These are phyloP conservation scores for Neocucurbitaria cava DNA, from an alignment of 2,329 filamentous ascomycete genomes.

Conservation along the genomic window DNA sequence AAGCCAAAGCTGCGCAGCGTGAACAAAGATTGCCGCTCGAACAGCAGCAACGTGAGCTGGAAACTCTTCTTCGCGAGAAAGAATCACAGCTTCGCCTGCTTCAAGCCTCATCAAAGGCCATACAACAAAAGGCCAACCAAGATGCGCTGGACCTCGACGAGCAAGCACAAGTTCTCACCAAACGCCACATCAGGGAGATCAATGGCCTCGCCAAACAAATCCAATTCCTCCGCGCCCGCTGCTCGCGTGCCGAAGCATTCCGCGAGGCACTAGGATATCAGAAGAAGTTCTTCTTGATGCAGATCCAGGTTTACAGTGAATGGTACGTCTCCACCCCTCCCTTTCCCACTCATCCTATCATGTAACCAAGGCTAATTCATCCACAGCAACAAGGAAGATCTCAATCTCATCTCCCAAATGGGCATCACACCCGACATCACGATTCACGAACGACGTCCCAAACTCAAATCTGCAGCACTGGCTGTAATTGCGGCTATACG, in stretches of 20 bases:
- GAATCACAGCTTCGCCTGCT: constrained; percentile 33
- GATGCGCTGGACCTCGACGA: constrained; percentile 44
- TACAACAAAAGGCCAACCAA: constrained; percentile 37
- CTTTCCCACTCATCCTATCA: background rate
- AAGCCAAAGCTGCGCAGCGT: constrained; percentile 42
- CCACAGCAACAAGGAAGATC: constrained; percentile 86
- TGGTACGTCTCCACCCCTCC: constrained; percentile 72
- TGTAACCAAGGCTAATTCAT: constrained; percentile 19
- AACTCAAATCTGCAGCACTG: constrained; percentile 57
- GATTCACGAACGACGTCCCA: constrained; percentile 53
- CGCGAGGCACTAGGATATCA: constrained; percentile 82
- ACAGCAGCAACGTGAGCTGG: constrained; percentile 59
- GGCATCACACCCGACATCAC: constrained; percentile 66
- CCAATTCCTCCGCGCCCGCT: constrained; percentile 83
- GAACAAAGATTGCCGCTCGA: constrained; percentile 48
- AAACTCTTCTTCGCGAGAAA: constrained; percentile 33
- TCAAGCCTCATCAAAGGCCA: constrained; percentile 38
- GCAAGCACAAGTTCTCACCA: constrained; percentile 69
- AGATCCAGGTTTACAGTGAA: constrained; percentile 83
- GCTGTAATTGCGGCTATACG: constrained; percentile 59
- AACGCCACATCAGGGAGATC: constrained; percentile 75
- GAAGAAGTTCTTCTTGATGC: constrained; percentile 81
- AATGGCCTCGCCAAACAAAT: constrained; percentile 88
- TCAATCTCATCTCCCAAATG: constrained; percentile 84
- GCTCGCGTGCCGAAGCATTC: constrained; percentile 80